Evolutionary conservation across 1,139 yeast genomes (phyloP), one percentile per base, ranked within the genome.

Genomic region (Debaryomyces psychrophilus): DNA sequence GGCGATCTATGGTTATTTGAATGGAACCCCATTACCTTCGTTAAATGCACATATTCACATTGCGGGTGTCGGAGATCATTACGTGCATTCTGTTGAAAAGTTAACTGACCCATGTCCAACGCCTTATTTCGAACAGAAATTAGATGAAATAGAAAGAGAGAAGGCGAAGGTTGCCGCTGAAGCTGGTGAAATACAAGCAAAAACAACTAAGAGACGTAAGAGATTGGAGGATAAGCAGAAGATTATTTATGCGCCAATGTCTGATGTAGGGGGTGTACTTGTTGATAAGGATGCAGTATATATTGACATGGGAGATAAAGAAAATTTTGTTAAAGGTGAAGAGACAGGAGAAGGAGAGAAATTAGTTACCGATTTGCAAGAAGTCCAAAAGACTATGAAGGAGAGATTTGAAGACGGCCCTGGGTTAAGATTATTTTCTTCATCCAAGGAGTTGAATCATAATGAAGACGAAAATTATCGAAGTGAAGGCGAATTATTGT

Each of bases 71-170:
- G 99, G 99, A 46, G 99, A 95, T 64, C 79, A 85, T 56, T 73
- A 83, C 2, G 87, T 90, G 4, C 76, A 84, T 20, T 79, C 83
- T 8, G 84, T 90, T 17, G 98, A 93, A 64, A 86, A 90, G 57
- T 73, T 95, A 44, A 97, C 98, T 2, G 99, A 95, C 71, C 99
- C 99, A 14, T 95, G 99, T 65, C 99, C 99, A 37, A 93, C 99
- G 1, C 99, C 99, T 2, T 87, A 81, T 60, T 90, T 77, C 58
- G 95, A 90, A 61, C 96, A 90, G 62, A 85, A 79, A 58, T 71
- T 90, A 31, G 97, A 90, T 54, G 96, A 88, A 42, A 65, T 80
- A 31, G 92, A 85, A 65, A 75, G 92, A 59, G 90, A 85, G 56
- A 80, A 76, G 53, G 82, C 81, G 8, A 83, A 85, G 62, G 78